phyloP scores from a whole-genome alignment of 2,329 filamentous ascomycete species.

The Lachnellula occidentalis region DNA sequence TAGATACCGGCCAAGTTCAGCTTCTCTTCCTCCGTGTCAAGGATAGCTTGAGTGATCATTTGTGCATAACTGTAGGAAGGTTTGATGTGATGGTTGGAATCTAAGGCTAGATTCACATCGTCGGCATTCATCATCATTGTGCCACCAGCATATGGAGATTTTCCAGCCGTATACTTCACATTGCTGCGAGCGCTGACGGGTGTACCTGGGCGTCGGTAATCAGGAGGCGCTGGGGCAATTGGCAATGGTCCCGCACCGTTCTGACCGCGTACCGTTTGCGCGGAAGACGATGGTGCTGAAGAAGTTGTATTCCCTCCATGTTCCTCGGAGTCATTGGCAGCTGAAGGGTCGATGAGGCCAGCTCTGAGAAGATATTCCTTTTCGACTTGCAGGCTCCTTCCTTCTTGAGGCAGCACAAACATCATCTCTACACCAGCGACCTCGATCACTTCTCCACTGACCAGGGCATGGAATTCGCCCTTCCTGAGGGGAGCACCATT shows the following conservation, averaged over 20 bases:
- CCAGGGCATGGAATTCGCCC: constrained; percentile 57
- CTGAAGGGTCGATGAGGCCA: constrained; percentile 39
- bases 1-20: constrained; percentile 91
- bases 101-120: constrained; percentile 71
- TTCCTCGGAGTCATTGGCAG: constrained; percentile 12
- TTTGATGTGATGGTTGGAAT: constrained; percentile 85
- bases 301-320: constrained; percentile 10
- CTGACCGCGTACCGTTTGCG: constrained; percentile 11
- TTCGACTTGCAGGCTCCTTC: constrained; percentile 61
- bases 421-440: constrained; percentile 96
- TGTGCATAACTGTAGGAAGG: constrained; percentile 95
- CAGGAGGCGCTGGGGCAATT: constrained; percentile 54
- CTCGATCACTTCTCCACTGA: constrained; percentile 86
- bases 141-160: constrained; percentile 31
- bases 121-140: constrained; percentile 42
- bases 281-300: constrained; percentile 2
- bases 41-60: constrained; percentile 93
- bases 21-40: constrained; percentile 80
- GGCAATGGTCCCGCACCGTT: constrained; percentile 35
- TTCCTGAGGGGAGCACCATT: constrained; percentile 68
- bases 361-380: constrained; percentile 65
- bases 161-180: constrained; percentile 20
- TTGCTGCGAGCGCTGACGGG: constrained; percentile 34
- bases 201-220: constrained; percentile 56
- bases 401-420: constrained; percentile 83